Conservation (phyloP, 108 stramenopile species). For the Pseudonitzschia delicatissima region DNA sequence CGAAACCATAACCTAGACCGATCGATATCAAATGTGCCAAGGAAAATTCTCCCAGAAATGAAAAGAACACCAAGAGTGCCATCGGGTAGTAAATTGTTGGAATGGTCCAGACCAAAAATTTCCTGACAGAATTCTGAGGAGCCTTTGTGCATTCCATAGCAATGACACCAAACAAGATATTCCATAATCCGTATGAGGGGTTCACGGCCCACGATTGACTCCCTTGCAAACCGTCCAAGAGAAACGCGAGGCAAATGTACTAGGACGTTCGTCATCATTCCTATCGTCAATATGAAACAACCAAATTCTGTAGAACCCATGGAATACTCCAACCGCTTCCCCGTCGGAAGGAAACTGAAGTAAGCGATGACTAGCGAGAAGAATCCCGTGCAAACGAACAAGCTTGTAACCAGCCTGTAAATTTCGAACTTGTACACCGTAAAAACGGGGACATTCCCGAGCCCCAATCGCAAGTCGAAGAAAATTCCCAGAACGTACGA, state of each 20-base stretch:
- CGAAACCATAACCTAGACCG: constrained; percentile 75
- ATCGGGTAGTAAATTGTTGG: constrained; percentile 72
- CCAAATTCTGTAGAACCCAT: constrained; percentile 77
- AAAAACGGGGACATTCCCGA: constrained; percentile 73
- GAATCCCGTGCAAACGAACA: constrained; percentile 57
- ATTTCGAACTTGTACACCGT: constrained; percentile 70
- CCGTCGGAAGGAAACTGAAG: constrained; percentile 63
- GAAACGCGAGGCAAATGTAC: constrained; percentile 43
- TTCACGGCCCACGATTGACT: constrained; percentile 32
- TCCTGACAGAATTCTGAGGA: constrained; percentile 49
- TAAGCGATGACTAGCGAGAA: constrained; percentile 68
- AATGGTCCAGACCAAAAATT: constrained; percentile 62
- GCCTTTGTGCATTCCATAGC: constrained; percentile 75
- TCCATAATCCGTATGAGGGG: constrained; percentile 64
- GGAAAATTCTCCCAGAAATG: constrained; percentile 57
- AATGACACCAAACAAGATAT: constrained; percentile 64
- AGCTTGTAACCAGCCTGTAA: constrained; percentile 72
- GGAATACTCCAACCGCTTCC: constrained; percentile 59
- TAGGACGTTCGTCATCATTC: constrained; percentile 47
- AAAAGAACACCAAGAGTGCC: constrained; percentile 66
- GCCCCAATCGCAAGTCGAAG: constrained; percentile 44
- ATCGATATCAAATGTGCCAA: constrained; percentile 61
- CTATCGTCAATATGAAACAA: constrained; percentile 52
- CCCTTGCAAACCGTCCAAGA: constrained; percentile 43
- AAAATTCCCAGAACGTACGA: constrained; percentile 55